phyloP scores from a whole-genome alignment of 1,284 basidiomycete genomes.

The Cryptococcus sp. region DNA sequence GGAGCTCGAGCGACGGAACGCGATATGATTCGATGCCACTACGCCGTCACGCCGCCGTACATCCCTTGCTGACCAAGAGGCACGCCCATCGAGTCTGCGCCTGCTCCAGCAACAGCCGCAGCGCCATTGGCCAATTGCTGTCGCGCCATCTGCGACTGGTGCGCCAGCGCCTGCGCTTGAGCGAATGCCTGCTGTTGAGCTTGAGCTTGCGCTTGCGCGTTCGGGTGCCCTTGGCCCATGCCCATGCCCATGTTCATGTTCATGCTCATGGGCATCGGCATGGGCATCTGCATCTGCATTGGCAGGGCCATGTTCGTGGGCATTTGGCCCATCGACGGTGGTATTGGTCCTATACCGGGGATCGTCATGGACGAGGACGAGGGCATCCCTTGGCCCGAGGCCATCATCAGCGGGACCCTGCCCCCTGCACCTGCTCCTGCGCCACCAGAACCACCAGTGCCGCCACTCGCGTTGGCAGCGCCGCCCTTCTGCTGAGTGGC shows the following conservation, averaged over 20 bases:
- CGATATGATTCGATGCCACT: too few relatives aligned
- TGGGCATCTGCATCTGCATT: constrained; percentile 3
- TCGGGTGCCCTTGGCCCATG: constrained; percentile 5
- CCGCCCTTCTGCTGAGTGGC: background rate
- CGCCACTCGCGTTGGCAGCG: background rate
- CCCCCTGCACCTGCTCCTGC: background rate
- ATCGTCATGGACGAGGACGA: too few relatives aligned
- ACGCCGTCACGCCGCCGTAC: too few relatives aligned
- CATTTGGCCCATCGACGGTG: background rate
- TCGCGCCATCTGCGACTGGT: background rate
- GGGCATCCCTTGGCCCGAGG: too few relatives aligned
- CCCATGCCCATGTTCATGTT: constrained; percentile 6
- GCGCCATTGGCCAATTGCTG: too few relatives aligned
- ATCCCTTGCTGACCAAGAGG: too few relatives aligned
- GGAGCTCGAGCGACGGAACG: too few relatives aligned
- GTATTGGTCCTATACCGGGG: background rate
- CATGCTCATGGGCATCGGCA: background rate
- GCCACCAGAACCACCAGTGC: background rate
- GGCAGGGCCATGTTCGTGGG: background rate
- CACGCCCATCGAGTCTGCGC: too few relatives aligned
- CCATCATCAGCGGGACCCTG: background rate
- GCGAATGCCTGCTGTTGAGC: background rate
- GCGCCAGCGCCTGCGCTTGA: background rate
- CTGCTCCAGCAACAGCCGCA: too few relatives aligned
- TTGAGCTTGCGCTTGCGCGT: background rate